Base-by-base conservation (phyloP, 768 basidiomycete species). In the Termitomyces sp. region DNA sequence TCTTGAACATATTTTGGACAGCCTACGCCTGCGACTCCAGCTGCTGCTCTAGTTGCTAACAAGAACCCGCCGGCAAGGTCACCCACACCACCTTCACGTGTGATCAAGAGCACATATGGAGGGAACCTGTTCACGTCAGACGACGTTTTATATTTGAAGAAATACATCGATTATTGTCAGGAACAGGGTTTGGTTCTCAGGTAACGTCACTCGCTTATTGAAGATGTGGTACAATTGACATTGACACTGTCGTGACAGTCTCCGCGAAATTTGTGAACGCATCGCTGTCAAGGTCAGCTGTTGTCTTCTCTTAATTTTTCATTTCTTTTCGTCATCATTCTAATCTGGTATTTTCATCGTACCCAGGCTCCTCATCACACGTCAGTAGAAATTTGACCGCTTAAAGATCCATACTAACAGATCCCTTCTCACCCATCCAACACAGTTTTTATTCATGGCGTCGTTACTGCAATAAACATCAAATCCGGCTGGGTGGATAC, bases 401-500 rank as follows among this genome's bases (percentile, higher is more conserved):
- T 3, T 16, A 27, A 17, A 41, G 40, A 52, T 23, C n/a, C 39
- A 21, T 11, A 55, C 42, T 49, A 17, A 32, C 30, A 32, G 52
- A 51, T 60, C n/a, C 16, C 42, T 40, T 30, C 39, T 34, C 25
- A 52, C n/a, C 37, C 49, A 40, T 34, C 16, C 23, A 41, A 27
- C 51, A 21, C 54, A 92, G 90, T 11, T 93, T 93, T 67, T 93
- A 91, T 67, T 93, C 91, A 1, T 94, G 91, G 91, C 81, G 91
- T 40, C 83, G 91, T 43, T 94, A 93, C 65, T 94, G 91, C 73
- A 94, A 94, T 67, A 94, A 93, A 66, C 91, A 94, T 68, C 89
- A 93, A 69, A 94, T 94, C 49, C 84, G 89, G n/a, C 77, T 94
- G 0, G 89, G 89, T 25, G 89, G 90, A 2, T 94, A 93, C 63